Evolutionary conservation across 345 rosid species (phyloP).

Genomic region (Citrus mangshanensis): DNA sequence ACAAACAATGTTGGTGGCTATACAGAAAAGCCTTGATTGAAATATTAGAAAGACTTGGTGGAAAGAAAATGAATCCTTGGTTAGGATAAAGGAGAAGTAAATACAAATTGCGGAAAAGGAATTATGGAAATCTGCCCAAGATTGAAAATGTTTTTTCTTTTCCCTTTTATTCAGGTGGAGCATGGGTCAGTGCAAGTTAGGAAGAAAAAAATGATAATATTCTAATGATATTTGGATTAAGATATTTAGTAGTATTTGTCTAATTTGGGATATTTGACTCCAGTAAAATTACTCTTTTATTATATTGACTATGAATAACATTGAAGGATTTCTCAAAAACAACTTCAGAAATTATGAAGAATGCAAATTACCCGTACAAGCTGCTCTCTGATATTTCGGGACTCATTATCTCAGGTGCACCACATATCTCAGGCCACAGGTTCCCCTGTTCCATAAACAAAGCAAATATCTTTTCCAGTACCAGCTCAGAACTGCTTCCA

Average conservation of each 20-base stretch:
- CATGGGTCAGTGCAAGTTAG: not conserved
- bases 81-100: not conserved
- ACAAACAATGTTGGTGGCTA: not conserved
- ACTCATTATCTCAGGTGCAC: slow-evolving; percentile 63
- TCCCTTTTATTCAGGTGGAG: not conserved
- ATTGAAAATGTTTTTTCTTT: not conserved
- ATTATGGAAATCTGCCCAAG: not conserved
- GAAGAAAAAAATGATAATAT: not conserved
- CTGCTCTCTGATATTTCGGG: slow-evolving; percentile 68
- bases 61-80: not conserved
- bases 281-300: not conserved
- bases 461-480: slow-evolving; percentile 78
- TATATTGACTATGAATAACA: not conserved
- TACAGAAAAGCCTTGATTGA: not conserved
- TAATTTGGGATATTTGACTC: not conserved
- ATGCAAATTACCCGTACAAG: slow-evolving; percentile 64
- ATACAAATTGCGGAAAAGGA: too few species aligned
- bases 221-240: not conserved
- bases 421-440: slow-evolving; percentile 85
- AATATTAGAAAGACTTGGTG: not conserved
- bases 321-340: not conserved
- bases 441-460: slow-evolving; percentile 92
- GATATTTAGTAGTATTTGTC: not conserved
- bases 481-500: slow-evolving; percentile 44
- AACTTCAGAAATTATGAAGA: slow-evolving; percentile 11